Percentiles rank a stretch among this genome's conserved stretches.
These are phyloP conservation scores for Claviceps arundinis DNA, from an alignment of 2,329 filamentous ascomycete genomes.

Conservation along the genomic window DNA sequence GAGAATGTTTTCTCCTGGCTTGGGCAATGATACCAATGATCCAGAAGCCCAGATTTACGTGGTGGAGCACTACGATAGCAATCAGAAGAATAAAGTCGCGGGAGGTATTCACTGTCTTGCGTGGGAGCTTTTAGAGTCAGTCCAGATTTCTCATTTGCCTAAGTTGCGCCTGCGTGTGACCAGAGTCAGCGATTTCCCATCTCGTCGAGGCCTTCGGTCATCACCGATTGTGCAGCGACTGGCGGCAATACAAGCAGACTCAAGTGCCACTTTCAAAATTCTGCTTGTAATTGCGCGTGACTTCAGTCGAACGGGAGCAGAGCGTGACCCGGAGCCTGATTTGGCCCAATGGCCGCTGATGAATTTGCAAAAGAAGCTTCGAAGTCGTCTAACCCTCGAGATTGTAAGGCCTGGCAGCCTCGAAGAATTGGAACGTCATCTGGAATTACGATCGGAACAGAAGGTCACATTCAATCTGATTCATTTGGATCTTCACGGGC, in stretches of 20 bases:
- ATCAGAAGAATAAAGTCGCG: not conserved
- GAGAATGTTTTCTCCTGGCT: slow-evolving; percentile 4
- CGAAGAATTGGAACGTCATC: slow-evolving; percentile 13
- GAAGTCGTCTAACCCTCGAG: slow-evolving; percentile 13
- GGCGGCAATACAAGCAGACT: slow-evolving; percentile 10
- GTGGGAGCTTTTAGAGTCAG: slow-evolving; percentile 16
- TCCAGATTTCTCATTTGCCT: slow-evolving; percentile 8
- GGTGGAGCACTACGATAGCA: slow-evolving; percentile 12
- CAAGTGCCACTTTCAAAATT: slow-evolving; percentile 10
- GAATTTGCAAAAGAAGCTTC: slow-evolving; percentile 15
- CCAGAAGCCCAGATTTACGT: slow-evolving; percentile 13
- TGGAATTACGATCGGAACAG: slow-evolving; percentile 10
- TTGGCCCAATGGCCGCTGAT: slow-evolving; percentile 18
- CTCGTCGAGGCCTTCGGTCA: slow-evolving; percentile 1
- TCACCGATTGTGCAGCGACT: slow-evolving; percentile 7
- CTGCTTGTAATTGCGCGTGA: slow-evolving; percentile 17
- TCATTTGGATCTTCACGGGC: slow-evolving; percentile 17
- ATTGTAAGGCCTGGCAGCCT: slow-evolving; percentile 14
- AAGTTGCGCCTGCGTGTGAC: slow-evolving; percentile 13
- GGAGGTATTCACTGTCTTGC: slow-evolving; percentile 15
- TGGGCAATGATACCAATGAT: not conserved
- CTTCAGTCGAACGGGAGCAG: slow-evolving; percentile 13
- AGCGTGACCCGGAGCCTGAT: slow-evolving; percentile 16
- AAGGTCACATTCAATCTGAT: slow-evolving; percentile 15
- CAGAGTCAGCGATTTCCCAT: slow-evolving; percentile 13